Evolutionary conservation across 208 protist genomes (phyloP).

Genomic region (Kentomonas sorsogonicus): DNA sequence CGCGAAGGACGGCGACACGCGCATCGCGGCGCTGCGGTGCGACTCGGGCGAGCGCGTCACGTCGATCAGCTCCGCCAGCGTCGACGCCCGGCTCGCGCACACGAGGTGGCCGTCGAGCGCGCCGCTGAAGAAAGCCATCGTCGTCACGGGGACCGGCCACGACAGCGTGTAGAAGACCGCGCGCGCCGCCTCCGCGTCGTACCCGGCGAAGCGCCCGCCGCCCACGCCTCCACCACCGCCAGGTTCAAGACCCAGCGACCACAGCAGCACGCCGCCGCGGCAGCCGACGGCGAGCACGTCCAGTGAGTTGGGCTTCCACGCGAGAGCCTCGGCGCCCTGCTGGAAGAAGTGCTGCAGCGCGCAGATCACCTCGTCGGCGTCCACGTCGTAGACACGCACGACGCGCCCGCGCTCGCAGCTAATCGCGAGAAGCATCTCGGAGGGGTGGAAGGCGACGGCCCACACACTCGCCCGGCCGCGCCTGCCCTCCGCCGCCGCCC

Average conservation of each 20-base stretch:
- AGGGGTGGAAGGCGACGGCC: constrained; percentile 47
- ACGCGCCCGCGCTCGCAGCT: constrained; percentile 23
- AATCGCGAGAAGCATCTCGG: constrained; percentile 49
- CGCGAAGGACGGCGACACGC: constrained; percentile 35
- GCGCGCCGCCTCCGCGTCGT: constrained; percentile 12
- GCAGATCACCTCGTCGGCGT: constrained; percentile 19
- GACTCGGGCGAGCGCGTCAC: constrained; percentile 28
- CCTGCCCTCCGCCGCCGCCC: constrained; percentile 27
- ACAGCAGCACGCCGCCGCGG: constrained; percentile 38
- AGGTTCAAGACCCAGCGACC: constrained; percentile 30
- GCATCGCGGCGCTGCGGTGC: constrained; percentile 11
- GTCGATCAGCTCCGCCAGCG: constrained; percentile 54
- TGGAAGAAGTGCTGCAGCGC: constrained; percentile 79
- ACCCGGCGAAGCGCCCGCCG: not conserved
- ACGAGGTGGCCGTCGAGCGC: constrained; percentile 49
- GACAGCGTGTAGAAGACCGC: constrained; percentile 64
- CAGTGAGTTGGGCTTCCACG: constrained; percentile 64
- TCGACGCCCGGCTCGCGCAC: constrained; percentile 40
- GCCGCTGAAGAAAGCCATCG: constrained; percentile 39
- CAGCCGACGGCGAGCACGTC: not conserved
- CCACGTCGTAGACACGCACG: constrained; percentile 63
- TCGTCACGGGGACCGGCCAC: constrained; percentile 29
- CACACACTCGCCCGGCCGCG: not conserved
- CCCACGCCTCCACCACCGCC: constrained; percentile 1
- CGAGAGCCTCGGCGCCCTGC: constrained; percentile 36